Percentiles rank a stretch among this genome's conserved stretches.
Evolutionary conservation across 306 rosid genomes (phyloP).

Genomic region (Mimosa bimucronata): DNA sequence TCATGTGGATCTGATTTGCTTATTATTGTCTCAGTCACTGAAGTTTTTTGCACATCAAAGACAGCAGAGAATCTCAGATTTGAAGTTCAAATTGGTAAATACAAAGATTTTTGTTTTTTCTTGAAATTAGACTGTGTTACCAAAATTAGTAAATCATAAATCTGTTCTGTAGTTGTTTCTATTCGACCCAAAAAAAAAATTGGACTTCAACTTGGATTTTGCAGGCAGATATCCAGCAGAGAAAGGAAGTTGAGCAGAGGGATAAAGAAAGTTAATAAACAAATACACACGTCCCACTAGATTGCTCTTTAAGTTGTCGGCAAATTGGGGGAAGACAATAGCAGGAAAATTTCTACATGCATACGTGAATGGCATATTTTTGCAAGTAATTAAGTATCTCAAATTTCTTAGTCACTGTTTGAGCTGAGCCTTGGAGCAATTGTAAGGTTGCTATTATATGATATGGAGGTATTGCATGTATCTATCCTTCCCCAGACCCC

Average conservation of each 20-base stretch:
- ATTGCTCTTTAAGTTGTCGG: constrained; percentile 21
- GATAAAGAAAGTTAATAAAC: constrained; percentile 37
- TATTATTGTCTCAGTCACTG: constrained; percentile 63
- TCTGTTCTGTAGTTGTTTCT: constrained; percentile 1
- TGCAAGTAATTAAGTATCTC: constrained; percentile 9
- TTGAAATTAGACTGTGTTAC: constrained; percentile 27
- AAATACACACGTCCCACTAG: constrained; percentile 17
- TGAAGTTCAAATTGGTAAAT: constrained; percentile 69
- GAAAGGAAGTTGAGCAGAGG: constrained; percentile 37
- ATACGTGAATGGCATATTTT: constrained; percentile 31
- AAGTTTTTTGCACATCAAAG: constrained; percentile 68
- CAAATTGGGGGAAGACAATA: constrained; percentile 23
- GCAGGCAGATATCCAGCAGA: constrained; percentile 51
- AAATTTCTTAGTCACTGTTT: neutral
- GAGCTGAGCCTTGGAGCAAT: neutral
- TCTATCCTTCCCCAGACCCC: too few species aligned
- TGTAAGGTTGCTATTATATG: too few species aligned
- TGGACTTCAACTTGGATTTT: constrained; percentile 38
- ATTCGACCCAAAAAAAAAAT: constrained; percentile 28
- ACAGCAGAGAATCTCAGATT: constrained; percentile 55
- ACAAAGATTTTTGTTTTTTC: constrained; percentile 27
- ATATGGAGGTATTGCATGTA: too few species aligned
- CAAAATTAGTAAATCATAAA: constrained; percentile 5
- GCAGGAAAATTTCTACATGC: constrained; percentile 27
- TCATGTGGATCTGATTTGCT: constrained; percentile 30